Base-by-base conservation (phyloP, 768 basidiomycete genomes). In the Tremella mesenterica region DNA sequence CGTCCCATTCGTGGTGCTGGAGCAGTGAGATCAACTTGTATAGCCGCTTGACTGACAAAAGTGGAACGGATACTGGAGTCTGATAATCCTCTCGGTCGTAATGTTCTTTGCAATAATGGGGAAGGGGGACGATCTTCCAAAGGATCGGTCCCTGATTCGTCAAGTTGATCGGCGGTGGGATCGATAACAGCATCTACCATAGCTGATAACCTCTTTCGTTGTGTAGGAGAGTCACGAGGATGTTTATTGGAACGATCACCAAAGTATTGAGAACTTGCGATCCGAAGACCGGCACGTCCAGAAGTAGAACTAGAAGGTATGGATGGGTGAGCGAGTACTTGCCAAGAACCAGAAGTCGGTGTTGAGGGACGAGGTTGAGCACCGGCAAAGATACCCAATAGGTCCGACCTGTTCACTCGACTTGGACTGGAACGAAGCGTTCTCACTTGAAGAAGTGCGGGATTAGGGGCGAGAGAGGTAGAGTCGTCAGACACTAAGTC, bases 331-430 rank as follows among this genome's bases (percentile, higher is more conserved):
- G 67, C 23, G 1, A 87, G 61, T 3, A 88, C 79, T 30, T 88
- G 77, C 88, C 88, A 90, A 13, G 84, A 79, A 55, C 88, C 86
- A 21, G 52, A 55, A 12, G 75, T 72, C 10, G 74, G 58, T 2
- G 26, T 74, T 71, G 8, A 65, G 74, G 30, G 74, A 70, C n/a
- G 63, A 41, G 29, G 75, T 76, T 25, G 85, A 84, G 89, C 90
- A 31, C 93, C 93, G 0, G 90, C 93, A 64, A 97, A 97, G 58
- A 99, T 95, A 29, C 81, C 84, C 80, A 88, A 85, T 25, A 92
- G 59, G 34, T 75, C 65, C 16, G 70, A 55, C 31, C 69, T 25
- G 29, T 65, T 65, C 48, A 59, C 66, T 30, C 63, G 48, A 16
- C 60, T 68, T 57, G 53, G 61, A 27, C 49, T 54, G 23, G 60